Evolutionary conservation across 2,329 filamentous ascomycete species (phyloP).

Genomic region (Penicillium sp.): DNA sequence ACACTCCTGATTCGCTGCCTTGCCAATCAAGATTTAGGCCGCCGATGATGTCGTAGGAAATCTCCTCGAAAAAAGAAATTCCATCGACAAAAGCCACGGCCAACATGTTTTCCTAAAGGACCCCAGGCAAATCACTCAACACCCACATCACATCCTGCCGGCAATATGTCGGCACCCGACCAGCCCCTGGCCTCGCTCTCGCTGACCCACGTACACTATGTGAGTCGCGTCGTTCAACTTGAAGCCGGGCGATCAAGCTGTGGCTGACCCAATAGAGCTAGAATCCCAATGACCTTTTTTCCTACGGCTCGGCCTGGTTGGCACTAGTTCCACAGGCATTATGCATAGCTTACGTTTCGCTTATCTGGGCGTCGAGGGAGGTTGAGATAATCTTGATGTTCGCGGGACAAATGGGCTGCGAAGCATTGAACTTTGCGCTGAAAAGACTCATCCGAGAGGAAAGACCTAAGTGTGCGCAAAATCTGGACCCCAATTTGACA

Average conservation of each 20-base stretch:
- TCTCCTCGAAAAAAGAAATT: background rate
- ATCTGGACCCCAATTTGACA: background rate
- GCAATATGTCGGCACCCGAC: constrained; percentile 21
- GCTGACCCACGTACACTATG: constrained; percentile 94
- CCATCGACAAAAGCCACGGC: background rate
- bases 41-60: background rate
- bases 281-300: constrained; percentile 82
- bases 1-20: background rate
- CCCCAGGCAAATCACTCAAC: background rate
- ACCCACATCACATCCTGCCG: background rate
- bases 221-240: constrained; percentile 41
- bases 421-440: constrained; percentile 81
- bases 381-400: constrained; percentile 87
- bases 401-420: constrained; percentile 83
- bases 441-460: constrained; percentile 93
- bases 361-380: constrained; percentile 89
- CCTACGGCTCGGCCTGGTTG: constrained; percentile 86
- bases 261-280: constrained; percentile 34
- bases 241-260: background rate
- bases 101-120: background rate
- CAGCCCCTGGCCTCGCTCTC: constrained; percentile 79
- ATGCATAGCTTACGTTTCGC: constrained; percentile 81
- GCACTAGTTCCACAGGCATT: constrained; percentile 90
- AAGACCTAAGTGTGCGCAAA: constrained; percentile 66
- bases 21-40: background rate